A percentile compares a stretch with the other conserved stretches of the same genome.
Conservation (phyloP, 2,329 filamentous ascomycete species). For the Fusarium sp. region DNA sequence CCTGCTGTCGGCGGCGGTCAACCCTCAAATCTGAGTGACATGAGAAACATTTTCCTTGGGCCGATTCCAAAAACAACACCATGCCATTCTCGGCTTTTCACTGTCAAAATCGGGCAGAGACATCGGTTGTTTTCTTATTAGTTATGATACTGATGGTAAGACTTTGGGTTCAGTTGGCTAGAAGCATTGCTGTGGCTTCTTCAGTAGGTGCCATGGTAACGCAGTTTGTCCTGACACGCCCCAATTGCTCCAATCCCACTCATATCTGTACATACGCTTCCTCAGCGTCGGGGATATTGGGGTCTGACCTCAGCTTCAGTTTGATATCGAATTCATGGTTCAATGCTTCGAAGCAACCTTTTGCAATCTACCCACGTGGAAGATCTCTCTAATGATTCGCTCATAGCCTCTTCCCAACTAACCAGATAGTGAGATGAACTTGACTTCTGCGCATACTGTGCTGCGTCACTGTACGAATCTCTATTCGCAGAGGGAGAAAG, state of each 20-base stretch:
- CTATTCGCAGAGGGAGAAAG: background rate
- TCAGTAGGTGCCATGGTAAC: background rate
- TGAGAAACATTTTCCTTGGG: conserved; percentile 39
- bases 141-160: background rate
- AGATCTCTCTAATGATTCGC: conserved; percentile 41
- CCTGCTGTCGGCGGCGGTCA: conserved; percentile 10
- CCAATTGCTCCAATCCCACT: background rate
- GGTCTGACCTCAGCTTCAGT: conserved; percentile 3
- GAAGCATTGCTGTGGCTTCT: background rate
- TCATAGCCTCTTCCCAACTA: conserved; percentile 30
- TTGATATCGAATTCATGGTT: conserved; percentile 8
- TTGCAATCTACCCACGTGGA: conserved; percentile 43
- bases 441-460: conserved; percentile 34
- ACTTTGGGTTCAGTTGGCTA: background rate
- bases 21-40: conserved; percentile 8
- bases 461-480: conserved; percentile 32
- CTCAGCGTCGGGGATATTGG: conserved; percentile 27
- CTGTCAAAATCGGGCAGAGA: conserved; percentile 8
- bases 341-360: conserved; percentile 19
- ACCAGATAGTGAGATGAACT: conserved; percentile 16
- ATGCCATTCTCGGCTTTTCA: conserved; percentile 33
- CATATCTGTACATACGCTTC: conserved; percentile 25
- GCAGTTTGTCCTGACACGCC: too few species aligned
- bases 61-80: conserved; percentile 30
- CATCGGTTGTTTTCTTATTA: background rate